A percentile compares a stretch with the other conserved stretches of the same genome.
These are phyloP conservation scores for Cystobasidium slooffiae DNA, from an alignment of 1,284 basidiomycete genomes.

Conservation along the genomic window DNA sequence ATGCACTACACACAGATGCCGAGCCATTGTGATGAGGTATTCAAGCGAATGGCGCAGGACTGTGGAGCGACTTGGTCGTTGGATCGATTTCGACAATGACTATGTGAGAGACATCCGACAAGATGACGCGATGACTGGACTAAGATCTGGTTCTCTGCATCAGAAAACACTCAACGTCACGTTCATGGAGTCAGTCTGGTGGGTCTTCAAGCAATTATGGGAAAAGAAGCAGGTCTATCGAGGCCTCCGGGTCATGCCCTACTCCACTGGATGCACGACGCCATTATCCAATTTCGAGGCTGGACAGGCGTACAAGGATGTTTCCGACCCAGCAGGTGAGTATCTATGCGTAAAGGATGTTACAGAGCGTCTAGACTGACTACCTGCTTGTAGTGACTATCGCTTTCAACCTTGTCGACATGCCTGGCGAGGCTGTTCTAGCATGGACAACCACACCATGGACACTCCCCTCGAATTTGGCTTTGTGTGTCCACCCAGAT, in stretches of 20 bases:
- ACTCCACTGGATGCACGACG: conserved; percentile 94
- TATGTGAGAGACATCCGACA: conserved; percentile 60
- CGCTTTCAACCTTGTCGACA: conserved; percentile 88
- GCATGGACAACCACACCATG: conserved; percentile 99
- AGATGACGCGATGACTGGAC: neutral
- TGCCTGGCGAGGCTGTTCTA: conserved; percentile 84
- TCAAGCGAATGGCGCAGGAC: conserved; percentile 89
- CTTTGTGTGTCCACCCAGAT: conserved; percentile 93
- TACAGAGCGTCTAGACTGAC: conserved; percentile 50
- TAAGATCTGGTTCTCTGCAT: neutral
- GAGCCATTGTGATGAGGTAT: conserved; percentile 97
- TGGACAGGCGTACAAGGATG: conserved; percentile 88
- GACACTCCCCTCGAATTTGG: conserved; percentile 96
- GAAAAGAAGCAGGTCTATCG: conserved; percentile 93
- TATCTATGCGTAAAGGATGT: neutral
- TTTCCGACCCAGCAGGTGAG: conserved; percentile 86
- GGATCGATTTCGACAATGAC: conserved; percentile 99
- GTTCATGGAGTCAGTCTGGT: conserved; percentile 99
- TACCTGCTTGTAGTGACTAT: conserved; percentile 70
- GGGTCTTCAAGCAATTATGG: conserved; percentile 95
- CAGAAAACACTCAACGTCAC: conserved; percentile 84
- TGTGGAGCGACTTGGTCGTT: conserved; percentile 97
- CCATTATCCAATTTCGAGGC: conserved; percentile 99
- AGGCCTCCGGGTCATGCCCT: conserved; percentile 95
- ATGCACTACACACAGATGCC: conserved; percentile 62